Percentiles rank a stretch among this genome's conserved stretches.
These are phyloP conservation scores for Exophiala sp. DNA, from an alignment of 2,329 filamentous ascomycete species.

Conservation along the genomic window DNA sequence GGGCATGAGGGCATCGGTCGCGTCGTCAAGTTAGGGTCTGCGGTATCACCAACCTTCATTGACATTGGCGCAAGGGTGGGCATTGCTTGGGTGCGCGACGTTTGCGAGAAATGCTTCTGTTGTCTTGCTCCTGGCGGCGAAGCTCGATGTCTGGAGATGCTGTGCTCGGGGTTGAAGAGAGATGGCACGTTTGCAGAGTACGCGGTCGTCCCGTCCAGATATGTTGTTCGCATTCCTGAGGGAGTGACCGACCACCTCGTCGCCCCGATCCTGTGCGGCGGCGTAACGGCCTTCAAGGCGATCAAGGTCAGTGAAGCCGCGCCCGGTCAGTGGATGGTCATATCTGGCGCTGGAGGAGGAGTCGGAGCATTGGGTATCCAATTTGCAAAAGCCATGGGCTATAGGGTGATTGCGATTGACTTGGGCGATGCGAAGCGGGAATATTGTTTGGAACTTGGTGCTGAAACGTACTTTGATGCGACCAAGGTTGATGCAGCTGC, in stretches of 20 bases:
- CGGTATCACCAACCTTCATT: conserved; percentile 28
- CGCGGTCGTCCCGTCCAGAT: conserved; percentile 37
- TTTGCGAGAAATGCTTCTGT: conserved; percentile 35
- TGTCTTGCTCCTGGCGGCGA: conserved; percentile 30
- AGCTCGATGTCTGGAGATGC: conserved; percentile 10
- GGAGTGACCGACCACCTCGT: conserved; percentile 36
- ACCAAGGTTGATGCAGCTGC: conserved; percentile 19
- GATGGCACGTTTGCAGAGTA: conserved; percentile 44
- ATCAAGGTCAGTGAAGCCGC: conserved; percentile 25
- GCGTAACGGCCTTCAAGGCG: conserved; percentile 45
- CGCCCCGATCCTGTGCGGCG: conserved; percentile 44
- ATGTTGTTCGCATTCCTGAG: conserved; percentile 36
- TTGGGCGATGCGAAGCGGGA: conserved; percentile 33
- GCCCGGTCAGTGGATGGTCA: conserved; percentile 23
- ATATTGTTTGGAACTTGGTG: conserved; percentile 34
- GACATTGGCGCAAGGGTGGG: conserved; percentile 33
- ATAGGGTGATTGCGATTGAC: conserved; percentile 41
- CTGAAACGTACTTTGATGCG: conserved; percentile 38
- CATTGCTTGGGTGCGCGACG: conserved; percentile 40
- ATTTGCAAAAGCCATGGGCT: conserved; percentile 44
- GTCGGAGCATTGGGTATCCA: conserved; percentile 34
- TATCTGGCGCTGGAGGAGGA: conserved; percentile 42
- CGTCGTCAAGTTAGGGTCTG: conserved; percentile 38
- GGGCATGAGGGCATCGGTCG: conserved; percentile 48
- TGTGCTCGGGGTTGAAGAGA: conserved; percentile 15